A percentile compares a stretch with the other conserved stretches of the same genome.
These are phyloP conservation scores for Periconia digitata DNA, from an alignment of 2,329 filamentous ascomycete genomes.

Conservation along the genomic window DNA sequence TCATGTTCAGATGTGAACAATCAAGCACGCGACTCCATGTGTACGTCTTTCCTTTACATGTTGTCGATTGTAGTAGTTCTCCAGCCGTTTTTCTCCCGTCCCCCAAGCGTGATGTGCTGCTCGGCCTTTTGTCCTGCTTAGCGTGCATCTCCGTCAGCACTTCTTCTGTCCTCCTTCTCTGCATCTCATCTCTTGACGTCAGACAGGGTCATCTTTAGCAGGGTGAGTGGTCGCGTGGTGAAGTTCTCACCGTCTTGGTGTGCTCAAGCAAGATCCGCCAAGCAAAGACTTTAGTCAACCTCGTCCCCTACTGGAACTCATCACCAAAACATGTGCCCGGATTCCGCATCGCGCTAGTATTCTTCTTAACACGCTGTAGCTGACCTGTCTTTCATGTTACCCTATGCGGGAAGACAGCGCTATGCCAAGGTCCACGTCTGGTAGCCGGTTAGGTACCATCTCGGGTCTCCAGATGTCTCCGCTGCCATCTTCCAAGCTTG, in stretches of 20 bases:
- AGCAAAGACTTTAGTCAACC: not conserved
- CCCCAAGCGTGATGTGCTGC: not conserved
- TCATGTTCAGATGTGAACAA: not conserved
- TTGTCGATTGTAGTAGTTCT: not conserved
- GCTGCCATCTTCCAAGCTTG: not conserved
- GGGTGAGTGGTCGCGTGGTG: not conserved
- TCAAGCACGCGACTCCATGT: not conserved
- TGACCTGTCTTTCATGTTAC: not conserved
- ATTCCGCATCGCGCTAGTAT: not conserved
- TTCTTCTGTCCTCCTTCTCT: not conserved
- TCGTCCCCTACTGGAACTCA: not conserved
- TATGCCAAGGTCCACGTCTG: not conserved
- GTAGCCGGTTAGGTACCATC: not conserved
- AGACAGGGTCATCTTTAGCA: not conserved
- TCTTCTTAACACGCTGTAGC: not conserved
- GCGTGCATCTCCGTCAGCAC: not conserved
- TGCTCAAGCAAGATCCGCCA: not conserved
- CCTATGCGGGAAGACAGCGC: not conserved
- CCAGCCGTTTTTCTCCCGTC: not conserved
- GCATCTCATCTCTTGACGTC: not conserved
- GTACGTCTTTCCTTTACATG: not conserved
- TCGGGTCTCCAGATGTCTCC: not conserved
- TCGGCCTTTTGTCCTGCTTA: not conserved
- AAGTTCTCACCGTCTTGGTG: slow-evolving; percentile 1
- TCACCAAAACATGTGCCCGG: not conserved